phyloP scores from a whole-genome alignment of 2,329 filamentous ascomycete species.

The Fusarium pseudograminearum region DNA sequence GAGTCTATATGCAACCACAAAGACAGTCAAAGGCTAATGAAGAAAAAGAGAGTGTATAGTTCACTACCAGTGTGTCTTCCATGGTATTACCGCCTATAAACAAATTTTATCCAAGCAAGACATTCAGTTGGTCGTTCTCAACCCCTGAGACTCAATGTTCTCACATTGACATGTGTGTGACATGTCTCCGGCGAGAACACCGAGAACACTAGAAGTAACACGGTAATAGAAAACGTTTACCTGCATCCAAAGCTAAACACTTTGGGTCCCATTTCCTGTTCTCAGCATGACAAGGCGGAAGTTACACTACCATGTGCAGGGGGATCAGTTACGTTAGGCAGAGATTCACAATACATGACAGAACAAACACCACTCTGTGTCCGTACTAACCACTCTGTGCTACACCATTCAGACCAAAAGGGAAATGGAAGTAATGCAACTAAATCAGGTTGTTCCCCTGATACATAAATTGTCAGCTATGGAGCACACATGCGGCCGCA shows the following conservation, averaged over 20 bases:
- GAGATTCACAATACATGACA: not conserved
- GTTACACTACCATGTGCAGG: not conserved
- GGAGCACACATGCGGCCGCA: not conserved
- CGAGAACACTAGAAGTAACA: not conserved
- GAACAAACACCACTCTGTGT: not conserved
- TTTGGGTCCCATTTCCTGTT: not conserved
- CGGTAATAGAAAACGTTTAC: not conserved
- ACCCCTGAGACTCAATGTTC: not conserved
- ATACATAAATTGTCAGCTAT: not conserved
- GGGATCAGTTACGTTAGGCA: not conserved
- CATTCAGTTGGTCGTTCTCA: not conserved
- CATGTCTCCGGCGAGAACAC: not conserved
- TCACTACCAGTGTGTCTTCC: not conserved
- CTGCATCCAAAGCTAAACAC: fast-evolving
- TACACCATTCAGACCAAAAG: not conserved
- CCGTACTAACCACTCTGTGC: not conserved
- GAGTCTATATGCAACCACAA: too few species aligned
- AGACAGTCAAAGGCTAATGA: not conserved
- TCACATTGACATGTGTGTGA: not conserved
- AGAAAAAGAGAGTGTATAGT: not conserved
- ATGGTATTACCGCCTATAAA: not conserved
- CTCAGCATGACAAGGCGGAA: too few species aligned
- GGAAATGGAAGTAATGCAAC: not conserved
- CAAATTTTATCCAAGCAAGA: not conserved
- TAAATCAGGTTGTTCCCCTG: not conserved